phyloP scores from a whole-genome alignment of 345 rosid species.

The Hibiscus mutabilis region DNA sequence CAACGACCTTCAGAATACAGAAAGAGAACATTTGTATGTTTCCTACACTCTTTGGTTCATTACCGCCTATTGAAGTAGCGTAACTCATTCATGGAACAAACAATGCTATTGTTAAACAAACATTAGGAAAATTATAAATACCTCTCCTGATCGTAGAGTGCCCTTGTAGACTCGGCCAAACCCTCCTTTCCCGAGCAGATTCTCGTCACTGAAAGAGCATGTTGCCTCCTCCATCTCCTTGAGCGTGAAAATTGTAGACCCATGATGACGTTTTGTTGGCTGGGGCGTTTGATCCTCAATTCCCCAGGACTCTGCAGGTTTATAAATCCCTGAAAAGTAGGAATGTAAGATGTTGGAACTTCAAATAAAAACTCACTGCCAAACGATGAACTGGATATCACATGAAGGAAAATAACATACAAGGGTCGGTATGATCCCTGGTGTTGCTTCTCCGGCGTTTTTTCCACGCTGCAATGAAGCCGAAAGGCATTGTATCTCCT shows the following conservation, averaged over 20 bases:
- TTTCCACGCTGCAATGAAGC: constrained; percentile 85
- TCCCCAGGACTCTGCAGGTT: constrained; percentile 62
- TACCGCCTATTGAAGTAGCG: neutral
- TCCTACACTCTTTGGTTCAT: constrained; percentile 1
- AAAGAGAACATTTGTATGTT: neutral
- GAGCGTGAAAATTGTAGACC: constrained; percentile 74
- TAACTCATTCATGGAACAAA: neutral
- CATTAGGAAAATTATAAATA: constrained; percentile 14
- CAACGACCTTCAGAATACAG: constrained; percentile 64
- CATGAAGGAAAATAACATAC: constrained; percentile 45
- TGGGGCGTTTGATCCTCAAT: constrained; percentile 48
- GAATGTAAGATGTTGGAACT: constrained; percentile 7
- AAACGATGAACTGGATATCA: constrained; percentile 16
- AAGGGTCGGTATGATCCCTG: constrained; percentile 70
- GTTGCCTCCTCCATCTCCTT: constrained; percentile 93
- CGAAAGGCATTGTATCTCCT: constrained; percentile 53
- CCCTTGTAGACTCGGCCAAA: constrained; percentile 90
- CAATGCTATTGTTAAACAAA: neutral
- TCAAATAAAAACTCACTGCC: neutral
- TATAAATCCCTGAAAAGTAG: constrained; percentile 60
- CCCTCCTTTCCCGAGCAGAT: constrained; percentile 82
- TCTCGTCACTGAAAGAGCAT: constrained; percentile 55
- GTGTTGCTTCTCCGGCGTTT: constrained; percentile 86
- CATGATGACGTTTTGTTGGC: constrained; percentile 44
- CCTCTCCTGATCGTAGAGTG: constrained; percentile 79